Evolutionary conservation across 129 eudicot species (phyloP), one percentile per base, ranked within the genome.

Genomic region (Pittosporum tobira): DNA sequence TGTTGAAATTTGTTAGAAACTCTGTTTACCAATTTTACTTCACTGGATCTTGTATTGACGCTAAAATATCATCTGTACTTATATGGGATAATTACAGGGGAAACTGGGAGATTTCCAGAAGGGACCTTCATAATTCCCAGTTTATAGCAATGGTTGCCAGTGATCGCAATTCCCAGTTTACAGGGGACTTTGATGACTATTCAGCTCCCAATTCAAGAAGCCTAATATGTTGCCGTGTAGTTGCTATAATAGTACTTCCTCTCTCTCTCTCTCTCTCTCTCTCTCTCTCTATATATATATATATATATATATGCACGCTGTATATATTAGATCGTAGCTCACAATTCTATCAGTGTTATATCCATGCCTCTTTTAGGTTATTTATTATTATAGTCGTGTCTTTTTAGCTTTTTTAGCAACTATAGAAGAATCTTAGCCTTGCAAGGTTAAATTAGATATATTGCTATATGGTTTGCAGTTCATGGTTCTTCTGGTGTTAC

Each of bases 21-120:
- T 8, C 11, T 6, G 40, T 9, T 34, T 34, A 34, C 13, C 40
- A 8, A 2, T 34, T 31, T 11, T 28, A 25, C 62, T 42, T 20
- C 37, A 25, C 14, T 28, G 25, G 1, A 46, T 19, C 6, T 27
- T 54, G 20, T 15, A 29, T 9, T 36, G 15, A 20, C 11, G 12
- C 34, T 13, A 16, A 29, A 54, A 7, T 23, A 3, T 45, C 23
- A 44, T 25, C 55, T 47, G 47, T 12, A 23, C 48, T 8, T 4
- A 48, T 48, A 21, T 22, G 67, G 61, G 58, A 6, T 37, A 51
- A 21, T 56, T 22, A 31, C 52, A 84, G 94, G 80, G 94, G 86
- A 53, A 72, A 79, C 51, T 88, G 94, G 96, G 89, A 81, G 71
- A 73, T 84, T 11, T 71, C 89, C 5, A 78, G 79, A 38, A 74